Evolutionary conservation across 1,139 yeast genomes (phyloP), one percentile per base, ranked within the genome.

Genomic region (Geotrichum histeridarum): DNA sequence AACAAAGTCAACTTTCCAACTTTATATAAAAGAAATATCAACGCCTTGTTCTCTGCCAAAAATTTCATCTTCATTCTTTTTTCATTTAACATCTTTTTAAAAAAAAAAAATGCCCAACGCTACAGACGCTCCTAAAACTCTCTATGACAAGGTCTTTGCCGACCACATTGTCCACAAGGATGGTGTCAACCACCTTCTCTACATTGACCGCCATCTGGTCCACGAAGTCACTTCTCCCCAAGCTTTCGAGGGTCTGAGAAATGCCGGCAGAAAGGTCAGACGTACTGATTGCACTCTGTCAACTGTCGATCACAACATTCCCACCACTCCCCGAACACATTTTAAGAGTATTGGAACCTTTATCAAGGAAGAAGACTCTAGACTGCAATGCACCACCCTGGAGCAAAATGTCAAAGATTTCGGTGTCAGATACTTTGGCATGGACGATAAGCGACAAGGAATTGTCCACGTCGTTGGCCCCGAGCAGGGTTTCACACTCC

Each of bases 151-250:
- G 78, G 96, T 93, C 67, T 93, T 90, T 70, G 87, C 84, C 61
- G 97, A 87, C 78, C 98, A 93, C 69, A 75, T 91, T 54, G 98
- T 93, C 63, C 93, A 90, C 73, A 76, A 81, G 67, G 96, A 90
- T 65, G 93, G 87, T 53, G 83, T 89, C 37, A 95, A 94, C 39
- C 84, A 80, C 67, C 78, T 93, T 63, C 74, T 93, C 60, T 93
- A 87, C 72, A 91, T 93, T 59, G 99, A 93, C 73, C 87, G 99
- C 73, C 99, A 93, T 71, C 78, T 93, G 64, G 96, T 93, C 55
- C 99, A 93, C 71, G 99, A 93, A 74, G 99, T 93, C 54, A 93
- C 99, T 1, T 90, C 98, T 38, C 99, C 99, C 36, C 99, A 93
- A 73, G 99, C 99, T 8, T 93, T 93, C 68, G 99, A 93, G 74